Evolutionary conservation across 2,329 filamentous ascomycete genomes (phyloP), one percentile per base, ranked within the genome.

Genomic region (Colletotrichum lini): DNA sequence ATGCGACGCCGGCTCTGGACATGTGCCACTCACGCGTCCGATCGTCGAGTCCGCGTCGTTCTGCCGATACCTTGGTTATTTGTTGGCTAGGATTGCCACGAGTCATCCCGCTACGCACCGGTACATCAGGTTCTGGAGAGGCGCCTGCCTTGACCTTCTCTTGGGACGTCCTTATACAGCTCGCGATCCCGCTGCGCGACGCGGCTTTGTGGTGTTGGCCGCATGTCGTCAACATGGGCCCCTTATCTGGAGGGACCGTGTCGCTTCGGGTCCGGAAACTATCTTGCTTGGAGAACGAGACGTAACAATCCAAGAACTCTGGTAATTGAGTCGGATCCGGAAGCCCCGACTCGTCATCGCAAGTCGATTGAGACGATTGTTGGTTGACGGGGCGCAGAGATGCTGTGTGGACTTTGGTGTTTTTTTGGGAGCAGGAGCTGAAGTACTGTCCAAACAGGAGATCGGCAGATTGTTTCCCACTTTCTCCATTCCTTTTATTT

Each of bases 41-140:
- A 63, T 45, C 1, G 65, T 47, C 8, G 58, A 67, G 42, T 67
- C 58, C 21, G 65, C 15, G 50, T 68, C 50, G 42, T n/a, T 50
- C 58, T 64, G 3, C 16, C 12, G 45, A 40, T n/a, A 35, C 30
- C 30, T 35, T 35, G 2, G 44, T 57, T 18, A 64, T 50, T 18
- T 23, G 42, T 38, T 3, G 18, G 35, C 12, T 26, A 40, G 40
- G 44, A 47, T 38, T 40, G n/a, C n/a, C 42, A 45, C n/a, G 21
- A 44, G 38, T 44, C 38, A 13, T 44, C 49, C 23, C 10, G 2
- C 40, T 59, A 52, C 59, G 18, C 65, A 57, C 65, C 30, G 35
- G 42, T 15, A 52, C 52, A 23, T 64, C 65, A 4, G 59, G 40
- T 16, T 62, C 49, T 23, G 42, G 30, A 2, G 50, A 26, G 23